Evolutionary conservation across 352 stramenopile species (phyloP), one percentile per base, ranked within the genome.

Genomic region (Pythium grandisporangium): DNA sequence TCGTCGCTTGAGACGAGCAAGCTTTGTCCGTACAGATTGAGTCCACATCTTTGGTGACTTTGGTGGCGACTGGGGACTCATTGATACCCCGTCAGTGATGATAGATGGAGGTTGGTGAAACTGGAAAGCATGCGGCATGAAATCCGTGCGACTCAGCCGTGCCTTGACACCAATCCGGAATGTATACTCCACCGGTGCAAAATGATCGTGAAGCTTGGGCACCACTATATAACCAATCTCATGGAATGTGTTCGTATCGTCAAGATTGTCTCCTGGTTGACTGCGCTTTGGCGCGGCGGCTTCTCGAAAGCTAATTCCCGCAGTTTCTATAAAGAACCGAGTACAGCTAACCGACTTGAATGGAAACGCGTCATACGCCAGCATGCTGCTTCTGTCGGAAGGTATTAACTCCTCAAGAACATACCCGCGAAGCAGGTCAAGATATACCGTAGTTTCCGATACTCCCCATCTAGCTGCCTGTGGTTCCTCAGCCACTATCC

Each of bases 291-390:
- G n/a, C n/a, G n/a, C n/a, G n/a, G n/a, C n/a, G n/a, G n/a, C n/a
- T n/a, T 57, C 41, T 7, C 70, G 60, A 51, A 84, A 87, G 42
- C 74, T 87, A 3, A 61, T 84, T 4, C 74, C 69, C 12, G 69
- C 51, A 1, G 58, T 65, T 51, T 87, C 70, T 17, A 82, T 44
- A n/a, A 80, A 82, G 27, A 84, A 87, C 22, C 68, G 69, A 17
- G n/a, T 39, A 4, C 16, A 25, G 0, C 14, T 30, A 11, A n/a
- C 45, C 14, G 6, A 43, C 43, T 33, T 42, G 19, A 63, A 54
- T 4, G 22, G 60, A 30, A 55, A 42, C 14, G 47, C 45, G 1
- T 37, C 38, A 20, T 42, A 41, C 3, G 22, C 29, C 10, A 49
- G n/a, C n/a, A n/a, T n/a, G n/a, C n/a, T n/a, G n/a, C n/a, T n/a